Conservation (phyloP, 2,329 filamentous ascomycete genomes). For the Immersiporthe knoxdaviesiana region DNA sequence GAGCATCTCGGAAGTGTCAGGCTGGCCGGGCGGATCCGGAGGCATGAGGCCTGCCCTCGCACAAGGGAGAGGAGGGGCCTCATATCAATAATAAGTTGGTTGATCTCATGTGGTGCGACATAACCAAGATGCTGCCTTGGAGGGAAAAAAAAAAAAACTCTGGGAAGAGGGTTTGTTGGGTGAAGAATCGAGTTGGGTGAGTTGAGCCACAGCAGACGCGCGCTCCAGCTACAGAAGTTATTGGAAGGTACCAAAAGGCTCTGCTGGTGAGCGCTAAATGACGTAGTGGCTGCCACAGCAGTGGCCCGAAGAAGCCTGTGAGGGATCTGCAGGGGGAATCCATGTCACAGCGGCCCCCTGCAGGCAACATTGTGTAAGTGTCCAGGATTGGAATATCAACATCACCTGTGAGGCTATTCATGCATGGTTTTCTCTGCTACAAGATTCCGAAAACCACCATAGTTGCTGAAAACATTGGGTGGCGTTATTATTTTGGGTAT, state of each 20-base stretch:
- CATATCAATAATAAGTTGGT: conserved; percentile 21
- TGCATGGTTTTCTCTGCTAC: background rate
- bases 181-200: background rate
- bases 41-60: conserved; percentile 23
- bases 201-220: background rate
- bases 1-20: conserved; percentile 13
- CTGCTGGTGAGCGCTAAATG: background rate
- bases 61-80: conserved; percentile 20
- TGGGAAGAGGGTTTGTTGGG: background rate
- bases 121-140: conserved; percentile 2
- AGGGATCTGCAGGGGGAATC: background rate
- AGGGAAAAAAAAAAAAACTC: background rate
- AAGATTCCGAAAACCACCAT: no score
- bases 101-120: conserved; percentile 14
- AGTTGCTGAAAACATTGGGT: background rate
- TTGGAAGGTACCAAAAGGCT: background rate
- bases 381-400: background rate
- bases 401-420: background rate
- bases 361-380: conserved; percentile 1
- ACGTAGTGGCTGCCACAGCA: background rate
- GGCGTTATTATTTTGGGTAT: background rate
- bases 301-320: background rate
- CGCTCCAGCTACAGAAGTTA: background rate
- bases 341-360: background rate
- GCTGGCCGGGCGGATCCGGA: conserved; percentile 16